These are phyloP conservation scores for Candida piceae DNA, from an alignment of 805 yeast genomes.

Conservation along the genomic window DNA sequence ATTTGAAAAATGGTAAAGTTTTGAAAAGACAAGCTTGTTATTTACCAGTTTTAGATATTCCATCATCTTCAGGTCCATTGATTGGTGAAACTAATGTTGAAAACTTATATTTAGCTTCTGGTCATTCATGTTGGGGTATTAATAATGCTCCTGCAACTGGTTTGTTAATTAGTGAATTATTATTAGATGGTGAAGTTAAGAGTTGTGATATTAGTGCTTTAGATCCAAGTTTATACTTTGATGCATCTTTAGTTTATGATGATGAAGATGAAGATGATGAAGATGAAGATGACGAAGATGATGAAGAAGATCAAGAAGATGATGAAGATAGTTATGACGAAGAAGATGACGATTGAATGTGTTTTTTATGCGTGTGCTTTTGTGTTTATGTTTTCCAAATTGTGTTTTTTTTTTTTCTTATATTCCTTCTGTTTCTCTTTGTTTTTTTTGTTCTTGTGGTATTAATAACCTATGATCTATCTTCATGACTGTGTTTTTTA, in stretches of 20 bases:
- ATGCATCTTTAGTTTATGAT: conserved; percentile 45
- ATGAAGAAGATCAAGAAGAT: conserved; percentile 13
- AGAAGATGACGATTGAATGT: conserved; percentile 7
- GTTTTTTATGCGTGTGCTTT: background rate
- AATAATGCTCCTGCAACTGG: conserved; percentile 98
- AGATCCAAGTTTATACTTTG: conserved; percentile 85
- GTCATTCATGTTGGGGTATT: conserved; percentile 99
- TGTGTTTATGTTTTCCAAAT: background rate
- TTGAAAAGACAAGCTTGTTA: conserved; percentile 90
- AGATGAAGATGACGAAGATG: conserved; percentile 21
- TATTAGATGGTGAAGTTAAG: conserved; percentile 74
- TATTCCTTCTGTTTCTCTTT: too few species aligned
- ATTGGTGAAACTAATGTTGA: conserved; percentile 90
- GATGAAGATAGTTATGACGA: conserved; percentile 4
- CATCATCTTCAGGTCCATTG: conserved; percentile 87
- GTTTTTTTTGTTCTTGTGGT: too few species aligned
- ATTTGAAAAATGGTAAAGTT: conserved; percentile 67
- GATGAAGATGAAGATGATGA: conserved; percentile 27
- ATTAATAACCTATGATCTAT: too few species aligned
- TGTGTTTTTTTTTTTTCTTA: too few species aligned
- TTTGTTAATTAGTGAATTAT: conserved; percentile 79
- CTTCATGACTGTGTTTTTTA: too few species aligned
- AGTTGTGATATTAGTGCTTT: conserved; percentile 78
- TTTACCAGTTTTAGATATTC: conserved; percentile 89
- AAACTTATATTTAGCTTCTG: conserved; percentile 75